Percentiles rank a stretch among this genome's conserved stretches.
Conservation (phyloP, 2,329 filamentous ascomycete species). For the Colletotrichum costaricense region DNA sequence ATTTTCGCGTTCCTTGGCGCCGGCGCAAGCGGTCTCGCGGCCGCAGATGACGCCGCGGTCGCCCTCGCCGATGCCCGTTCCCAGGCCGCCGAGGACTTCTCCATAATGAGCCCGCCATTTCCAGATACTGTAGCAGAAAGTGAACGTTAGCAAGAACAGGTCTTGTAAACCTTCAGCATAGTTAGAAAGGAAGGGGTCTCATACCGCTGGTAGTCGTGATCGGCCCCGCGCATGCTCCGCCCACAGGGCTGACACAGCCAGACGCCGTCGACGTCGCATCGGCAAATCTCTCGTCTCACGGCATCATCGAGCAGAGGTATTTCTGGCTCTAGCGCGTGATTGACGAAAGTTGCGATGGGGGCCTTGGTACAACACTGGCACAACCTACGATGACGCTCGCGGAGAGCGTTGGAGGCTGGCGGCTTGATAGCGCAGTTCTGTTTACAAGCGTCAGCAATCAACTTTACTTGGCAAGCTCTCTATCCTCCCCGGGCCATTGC, state of each 20-base stretch:
- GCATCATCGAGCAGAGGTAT: slow-evolving; percentile 62
- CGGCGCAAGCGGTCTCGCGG: slow-evolving; percentile 80
- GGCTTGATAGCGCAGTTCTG: slow-evolving; percentile 93
- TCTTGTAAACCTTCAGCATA: background rate
- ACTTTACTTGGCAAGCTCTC: background rate
- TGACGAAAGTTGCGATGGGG: slow-evolving; percentile 69
- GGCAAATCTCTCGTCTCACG: slow-evolving; percentile 68
- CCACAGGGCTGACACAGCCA: slow-evolving; percentile 92
- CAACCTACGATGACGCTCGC: slow-evolving; percentile 82
- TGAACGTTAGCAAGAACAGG: slow-evolving; percentile 10
- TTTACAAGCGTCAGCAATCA: slow-evolving; percentile 25
- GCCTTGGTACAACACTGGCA: slow-evolving; percentile 81
- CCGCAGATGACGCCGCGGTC: slow-evolving; percentile 91
- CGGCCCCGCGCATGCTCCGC: slow-evolving; percentile 71
- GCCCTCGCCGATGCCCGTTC: slow-evolving; percentile 89
- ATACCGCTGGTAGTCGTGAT: slow-evolving; percentile 69
- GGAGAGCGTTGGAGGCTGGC: slow-evolving; percentile 74
- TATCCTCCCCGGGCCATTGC: slow-evolving; percentile 23
- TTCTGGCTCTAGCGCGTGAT: slow-evolving; percentile 55
- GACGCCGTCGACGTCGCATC: slow-evolving; percentile 67
- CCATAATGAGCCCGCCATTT: slow-evolving; percentile 89
- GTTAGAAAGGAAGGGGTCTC: slow-evolving; percentile 35
- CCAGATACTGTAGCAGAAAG: slow-evolving; percentile 71
- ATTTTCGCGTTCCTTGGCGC: slow-evolving; percentile 80
- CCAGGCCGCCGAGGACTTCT: slow-evolving; percentile 81